Base-by-base conservation (phyloP, 345 rosid genomes). In the Draba incana region DNA sequence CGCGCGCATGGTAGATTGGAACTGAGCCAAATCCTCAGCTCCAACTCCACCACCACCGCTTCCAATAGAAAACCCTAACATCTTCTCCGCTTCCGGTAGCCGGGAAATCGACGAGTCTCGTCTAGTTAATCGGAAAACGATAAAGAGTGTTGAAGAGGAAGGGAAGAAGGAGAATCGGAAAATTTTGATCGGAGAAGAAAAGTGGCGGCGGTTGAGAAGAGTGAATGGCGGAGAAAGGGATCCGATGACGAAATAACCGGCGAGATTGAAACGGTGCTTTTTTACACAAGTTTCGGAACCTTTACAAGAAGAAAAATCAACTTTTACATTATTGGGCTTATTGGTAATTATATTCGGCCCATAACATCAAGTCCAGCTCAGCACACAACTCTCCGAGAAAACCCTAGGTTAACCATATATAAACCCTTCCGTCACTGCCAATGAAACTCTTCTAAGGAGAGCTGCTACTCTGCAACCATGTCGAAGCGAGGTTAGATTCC, bases 1-100 rank as follows among this genome's bases (percentile, higher is more conserved):
- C 78, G 96, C 81, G n/a, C 75, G 89, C 99, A 94, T 87, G 51
- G 94, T 87, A 66, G 98, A 85, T 56, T 85, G 93, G 13, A 91
- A 83, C 68, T 81, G 90, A 31, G 83, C 82, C 77, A 89, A 75
- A 71, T 91, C 96, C 46, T 78, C 55, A 33, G 76, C 43, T 20
- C 60, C 70, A 72, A 37, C 61, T 53, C 77, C 81, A 2, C 37
- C 74, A 10, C 65, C 82, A 4, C 71, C 75, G 61, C 63, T 80
- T 14, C 71, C 86, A 44, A 65, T 83, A 39, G 84, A 50, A 74
- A 71, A 68, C 52, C 85, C 89, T 80, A 79, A 80, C 90, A 85
- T 84, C 72, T 31, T 70, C 59, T 39, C 14, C 39, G 71, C 57
- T 65, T 41, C 55, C 60, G 61, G 66, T 12, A 24, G 43, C 62